Evolutionary conservation across 495 filamentous ascomycete species (phyloP).

Genomic region (Aspergillus cavernicola): DNA sequence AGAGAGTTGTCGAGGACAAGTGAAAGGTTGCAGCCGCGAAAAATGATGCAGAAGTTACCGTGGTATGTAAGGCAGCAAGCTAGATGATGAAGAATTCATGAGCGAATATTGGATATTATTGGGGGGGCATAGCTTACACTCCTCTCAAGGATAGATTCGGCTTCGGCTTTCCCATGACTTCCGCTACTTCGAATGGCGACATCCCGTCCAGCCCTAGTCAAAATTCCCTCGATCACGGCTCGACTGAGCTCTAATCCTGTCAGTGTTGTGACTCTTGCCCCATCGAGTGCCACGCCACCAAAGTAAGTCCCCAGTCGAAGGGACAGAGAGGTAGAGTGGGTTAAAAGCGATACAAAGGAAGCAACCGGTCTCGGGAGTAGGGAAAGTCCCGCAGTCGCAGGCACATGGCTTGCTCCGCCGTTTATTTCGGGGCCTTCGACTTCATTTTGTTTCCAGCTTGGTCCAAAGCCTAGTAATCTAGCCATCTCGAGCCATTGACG

Average conservation of each 20-base stretch:
- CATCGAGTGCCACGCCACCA: constrained; percentile 60
- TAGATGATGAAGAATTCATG: constrained; percentile 12
- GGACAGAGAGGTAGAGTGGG: constrained; percentile 65
- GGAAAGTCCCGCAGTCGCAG: constrained; percentile 47
- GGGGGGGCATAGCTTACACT: constrained; percentile 40
- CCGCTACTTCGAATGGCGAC: constrained; percentile 52
- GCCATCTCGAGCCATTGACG: constrained; percentile 31
- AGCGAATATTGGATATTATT: not conserved
- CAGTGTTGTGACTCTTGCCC: constrained; percentile 64
- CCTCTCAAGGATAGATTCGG: constrained; percentile 58
- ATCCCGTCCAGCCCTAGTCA: constrained; percentile 67
- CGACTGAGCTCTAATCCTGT: constrained; percentile 67
- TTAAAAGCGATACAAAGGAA: constrained; percentile 63
- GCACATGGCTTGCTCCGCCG: constrained; percentile 22
- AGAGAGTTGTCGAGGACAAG: constrained; percentile 59
- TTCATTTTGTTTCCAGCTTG: constrained; percentile 15
- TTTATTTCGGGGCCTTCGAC: constrained; percentile 9
- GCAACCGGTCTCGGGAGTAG: constrained; percentile 66
- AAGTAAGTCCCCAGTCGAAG: constrained; percentile 68
- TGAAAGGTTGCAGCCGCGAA: constrained; percentile 71
- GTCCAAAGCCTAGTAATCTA: constrained; percentile 14
- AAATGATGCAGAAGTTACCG: constrained; percentile 60
- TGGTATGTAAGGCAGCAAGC: constrained; percentile 58
- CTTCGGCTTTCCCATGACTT: constrained; percentile 55
- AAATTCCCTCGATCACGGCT: constrained; percentile 60